phyloP scores from a whole-genome alignment of 139 green algal species.

The Chlorella vulgaris region DNA sequence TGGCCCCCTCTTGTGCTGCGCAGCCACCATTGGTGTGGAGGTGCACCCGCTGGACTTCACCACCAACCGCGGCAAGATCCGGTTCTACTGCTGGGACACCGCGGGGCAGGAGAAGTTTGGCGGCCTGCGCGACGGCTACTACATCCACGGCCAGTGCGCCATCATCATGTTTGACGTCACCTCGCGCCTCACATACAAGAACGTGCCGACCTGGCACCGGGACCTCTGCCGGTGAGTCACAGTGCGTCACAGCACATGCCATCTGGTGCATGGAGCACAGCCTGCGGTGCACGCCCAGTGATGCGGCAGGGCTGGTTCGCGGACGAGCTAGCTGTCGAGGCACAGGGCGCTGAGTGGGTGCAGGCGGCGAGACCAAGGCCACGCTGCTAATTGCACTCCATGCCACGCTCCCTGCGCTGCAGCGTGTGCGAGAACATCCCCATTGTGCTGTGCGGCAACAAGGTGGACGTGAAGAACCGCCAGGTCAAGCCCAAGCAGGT shows the following conservation, averaged over 20 bases:
- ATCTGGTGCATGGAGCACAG: too few relatives aligned
- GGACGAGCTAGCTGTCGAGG: too few relatives aligned
- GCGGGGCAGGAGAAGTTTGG: conserved; percentile 99
- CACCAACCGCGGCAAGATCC: conserved; percentile 96
- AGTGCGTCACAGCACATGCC: too few relatives aligned
- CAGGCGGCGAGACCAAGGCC: too few relatives aligned
- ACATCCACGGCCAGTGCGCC: conserved; percentile 99
- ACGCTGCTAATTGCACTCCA: too few relatives aligned
- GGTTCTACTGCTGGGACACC: conserved; percentile 99
- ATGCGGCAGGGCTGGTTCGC: too few relatives aligned
- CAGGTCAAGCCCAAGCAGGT: conserved; percentile 99
- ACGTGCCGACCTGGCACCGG: conserved; percentile 98
- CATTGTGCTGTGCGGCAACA: conserved; percentile 99
- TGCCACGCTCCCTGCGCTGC: too few relatives aligned
- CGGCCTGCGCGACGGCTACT: conserved; percentile 98
- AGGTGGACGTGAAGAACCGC: conserved; percentile 99
- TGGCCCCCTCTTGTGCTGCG: too few relatives aligned
- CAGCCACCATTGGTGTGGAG: conserved; percentile 98
- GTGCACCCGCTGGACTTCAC: conserved; percentile 99
- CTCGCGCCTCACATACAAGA: conserved; percentile 99
- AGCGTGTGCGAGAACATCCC: conserved; percentile 99
- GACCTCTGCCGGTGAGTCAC: conserved; percentile 92
- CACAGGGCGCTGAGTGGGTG: too few relatives aligned
- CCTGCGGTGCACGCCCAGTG: too few relatives aligned
- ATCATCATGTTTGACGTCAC: conserved; percentile 99